Percentiles rank a stretch among this genome's conserved stretches.
Evolutionary conservation across 306 rosid genomes (phyloP).

Genomic region (Cicer cuneatum): DNA sequence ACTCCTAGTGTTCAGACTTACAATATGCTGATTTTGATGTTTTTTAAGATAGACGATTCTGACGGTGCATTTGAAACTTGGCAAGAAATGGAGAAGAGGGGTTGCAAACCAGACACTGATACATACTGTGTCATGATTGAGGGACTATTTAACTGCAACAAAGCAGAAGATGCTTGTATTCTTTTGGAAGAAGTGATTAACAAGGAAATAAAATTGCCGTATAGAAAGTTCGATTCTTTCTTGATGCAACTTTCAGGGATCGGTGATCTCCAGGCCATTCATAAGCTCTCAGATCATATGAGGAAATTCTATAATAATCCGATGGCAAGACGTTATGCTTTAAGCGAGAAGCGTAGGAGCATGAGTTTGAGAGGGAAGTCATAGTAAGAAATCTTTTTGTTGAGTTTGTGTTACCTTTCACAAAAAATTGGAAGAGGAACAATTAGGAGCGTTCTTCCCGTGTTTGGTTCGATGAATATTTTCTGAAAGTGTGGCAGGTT

Average conservation of each 20-base stretch:
- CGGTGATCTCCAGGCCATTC: slow-evolving; percentile 82
- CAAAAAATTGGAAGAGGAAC: slow-evolving; percentile 29
- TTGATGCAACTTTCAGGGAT: slow-evolving; percentile 69
- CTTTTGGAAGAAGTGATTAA: slow-evolving; percentile 78
- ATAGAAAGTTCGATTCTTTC: slow-evolving; percentile 68
- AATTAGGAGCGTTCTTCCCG: slow-evolving; percentile 14
- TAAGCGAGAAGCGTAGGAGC: slow-evolving; percentile 77
- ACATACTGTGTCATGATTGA: slow-evolving; percentile 83
- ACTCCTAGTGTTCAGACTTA: slow-evolving; percentile 84
- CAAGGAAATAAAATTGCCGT: slow-evolving; percentile 78
- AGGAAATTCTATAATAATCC: slow-evolving; percentile 83
- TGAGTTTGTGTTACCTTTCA: slow-evolving; percentile 29
- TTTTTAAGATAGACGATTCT: slow-evolving; percentile 69
- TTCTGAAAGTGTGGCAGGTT: slow-evolving; percentile 25
- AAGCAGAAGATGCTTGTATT: slow-evolving; percentile 66
- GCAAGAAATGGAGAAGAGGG: slow-evolving; percentile 73
- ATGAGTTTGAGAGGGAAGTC: slow-evolving; percentile 69
- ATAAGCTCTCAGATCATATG: slow-evolving; percentile 84
- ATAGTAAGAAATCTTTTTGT: slow-evolving; percentile 19
- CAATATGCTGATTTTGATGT: slow-evolving; percentile 88
- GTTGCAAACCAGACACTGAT: slow-evolving; percentile 62
- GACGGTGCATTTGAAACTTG: slow-evolving; percentile 84
- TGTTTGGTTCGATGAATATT: slow-evolving; percentile 34
- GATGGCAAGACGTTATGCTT: slow-evolving; percentile 81
- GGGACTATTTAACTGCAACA: slow-evolving; percentile 74